Conservation (phyloP, 768 basidiomycete species). For the Mycena polygramma region DNA sequence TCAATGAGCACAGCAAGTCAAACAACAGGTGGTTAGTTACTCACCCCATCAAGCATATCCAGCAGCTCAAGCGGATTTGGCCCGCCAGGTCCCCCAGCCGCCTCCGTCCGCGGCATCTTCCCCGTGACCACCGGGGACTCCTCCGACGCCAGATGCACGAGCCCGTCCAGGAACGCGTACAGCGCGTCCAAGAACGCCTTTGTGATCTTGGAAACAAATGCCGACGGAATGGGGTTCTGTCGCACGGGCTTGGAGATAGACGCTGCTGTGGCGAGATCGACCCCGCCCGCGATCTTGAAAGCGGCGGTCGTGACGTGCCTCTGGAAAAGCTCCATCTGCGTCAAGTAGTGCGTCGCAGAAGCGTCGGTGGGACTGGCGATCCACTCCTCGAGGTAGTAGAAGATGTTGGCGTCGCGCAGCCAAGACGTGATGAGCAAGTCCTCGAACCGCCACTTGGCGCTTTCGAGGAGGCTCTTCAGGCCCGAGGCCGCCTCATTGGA, state of each 20-base stretch:
- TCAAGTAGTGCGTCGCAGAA: slow-evolving; percentile 80
- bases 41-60: slow-evolving; percentile 74
- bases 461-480: slow-evolving; percentile 83
- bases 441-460: slow-evolving; percentile 88
- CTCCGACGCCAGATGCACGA: slow-evolving; percentile 83
- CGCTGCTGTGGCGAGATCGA: slow-evolving; percentile 62
- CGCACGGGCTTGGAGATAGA: slow-evolving; percentile 65
- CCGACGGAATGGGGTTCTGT: slow-evolving; percentile 71
- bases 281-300: slow-evolving; percentile 85
- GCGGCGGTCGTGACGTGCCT: slow-evolving; percentile 80
- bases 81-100: slow-evolving; percentile 46
- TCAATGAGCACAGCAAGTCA: slow-evolving; percentile 2
- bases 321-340: slow-evolving; percentile 86
- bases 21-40: slow-evolving; percentile 38
- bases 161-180: slow-evolving; percentile 89
- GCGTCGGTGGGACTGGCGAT: slow-evolving; percentile 69
- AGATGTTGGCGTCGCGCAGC: slow-evolving; percentile 86
- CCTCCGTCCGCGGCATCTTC: slow-evolving; percentile 50
- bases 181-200: slow-evolving; percentile 88
- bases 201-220: slow-evolving; percentile 80
- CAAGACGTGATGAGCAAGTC: slow-evolving; percentile 85
- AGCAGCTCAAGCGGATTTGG: slow-evolving; percentile 68
- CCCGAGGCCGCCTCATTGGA: slow-evolving; percentile 77
- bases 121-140: slow-evolving; percentile 66
- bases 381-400: slow-evolving; percentile 94